Evolutionary conservation across 768 basidiomycete genomes (phyloP).

Genomic region (Tricholoma furcatifolium): DNA sequence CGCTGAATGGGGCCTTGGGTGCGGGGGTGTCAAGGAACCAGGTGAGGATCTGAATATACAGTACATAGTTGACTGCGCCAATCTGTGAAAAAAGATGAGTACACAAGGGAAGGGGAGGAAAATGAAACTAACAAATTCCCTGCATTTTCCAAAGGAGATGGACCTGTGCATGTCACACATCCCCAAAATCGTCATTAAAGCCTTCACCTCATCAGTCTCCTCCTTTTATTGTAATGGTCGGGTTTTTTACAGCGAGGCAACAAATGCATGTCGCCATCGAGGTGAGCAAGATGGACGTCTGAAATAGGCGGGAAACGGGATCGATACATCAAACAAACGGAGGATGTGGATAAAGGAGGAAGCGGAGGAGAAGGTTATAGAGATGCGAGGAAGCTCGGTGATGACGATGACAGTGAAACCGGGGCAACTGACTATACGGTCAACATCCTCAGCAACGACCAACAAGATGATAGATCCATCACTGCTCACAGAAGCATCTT

Average conservation of each 20-base stretch:
- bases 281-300: constrained; percentile 46
- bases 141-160: constrained; percentile 79
- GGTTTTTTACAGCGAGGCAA: too few species aligned
- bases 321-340: constrained; percentile 89
- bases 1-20: constrained; percentile 84
- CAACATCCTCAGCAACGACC: too few species aligned
- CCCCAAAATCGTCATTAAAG: constrained; percentile 86
- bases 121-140: constrained; percentile 32
- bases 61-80: constrained; percentile 88
- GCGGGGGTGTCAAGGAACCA: constrained; percentile 96
- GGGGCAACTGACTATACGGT: constrained; percentile 40
- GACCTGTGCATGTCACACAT: constrained; percentile 88
- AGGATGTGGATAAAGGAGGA: background rate
- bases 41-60: constrained; percentile 83
- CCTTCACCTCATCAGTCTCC: constrained; percentile 74
- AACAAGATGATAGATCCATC: too few species aligned
- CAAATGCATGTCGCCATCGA: constrained; percentile 19
- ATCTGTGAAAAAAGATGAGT: constrained; percentile 35
- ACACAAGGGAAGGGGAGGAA: background rate
- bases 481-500: too few species aligned
- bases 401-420: constrained; percentile 10
- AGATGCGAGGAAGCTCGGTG: constrained; percentile 47
- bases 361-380: constrained; percentile 68
- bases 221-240: too few species aligned
- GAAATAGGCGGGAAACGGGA: constrained; percentile 82